phyloP scores from a whole-genome alignment of 805 yeast species.

The Priceomyces medius region DNA sequence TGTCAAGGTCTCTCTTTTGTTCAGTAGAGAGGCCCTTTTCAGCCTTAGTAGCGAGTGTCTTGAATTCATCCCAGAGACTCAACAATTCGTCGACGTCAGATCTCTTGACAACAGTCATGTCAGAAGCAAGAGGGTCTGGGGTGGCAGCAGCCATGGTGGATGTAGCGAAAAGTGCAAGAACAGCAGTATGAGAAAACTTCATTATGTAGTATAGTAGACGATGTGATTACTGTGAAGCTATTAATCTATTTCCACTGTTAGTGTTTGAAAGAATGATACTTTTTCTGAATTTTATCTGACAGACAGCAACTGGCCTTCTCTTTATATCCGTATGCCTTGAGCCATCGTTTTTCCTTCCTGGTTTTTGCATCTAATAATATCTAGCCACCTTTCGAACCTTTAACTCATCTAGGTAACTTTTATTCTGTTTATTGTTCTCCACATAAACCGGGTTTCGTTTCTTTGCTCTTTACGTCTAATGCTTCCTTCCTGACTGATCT shows the following conservation, averaged over 20 bases:
- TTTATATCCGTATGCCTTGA: background rate
- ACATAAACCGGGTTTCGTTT: too few species aligned
- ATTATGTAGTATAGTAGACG: constrained; percentile 16
- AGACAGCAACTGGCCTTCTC: background rate
- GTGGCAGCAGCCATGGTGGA: constrained; percentile 38
- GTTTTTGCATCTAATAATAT: background rate
- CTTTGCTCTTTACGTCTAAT: background rate
- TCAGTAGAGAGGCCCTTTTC: constrained; percentile 25
- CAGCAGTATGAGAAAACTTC: constrained; percentile 42
- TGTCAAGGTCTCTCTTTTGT: constrained; percentile 26
- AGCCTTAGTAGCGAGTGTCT: constrained; percentile 37
- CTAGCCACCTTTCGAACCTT: background rate
- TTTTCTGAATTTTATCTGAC: background rate
- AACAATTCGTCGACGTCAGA: constrained; percentile 34
- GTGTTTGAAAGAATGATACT: background rate
- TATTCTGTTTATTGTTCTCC: constrained; percentile 4
- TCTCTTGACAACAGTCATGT: constrained; percentile 30
- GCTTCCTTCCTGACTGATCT: background rate
- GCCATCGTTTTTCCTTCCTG: background rate
- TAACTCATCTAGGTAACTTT: constrained; percentile 7
- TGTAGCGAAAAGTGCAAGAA: constrained; percentile 40
- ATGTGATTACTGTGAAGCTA: background rate
- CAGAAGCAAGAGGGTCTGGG: constrained; percentile 23
- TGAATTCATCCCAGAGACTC: constrained; percentile 31
- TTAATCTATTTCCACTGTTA: background rate